phyloP scores from a whole-genome alignment of 2,329 filamentous ascomycete species.

The Apiospora hydei region DNA sequence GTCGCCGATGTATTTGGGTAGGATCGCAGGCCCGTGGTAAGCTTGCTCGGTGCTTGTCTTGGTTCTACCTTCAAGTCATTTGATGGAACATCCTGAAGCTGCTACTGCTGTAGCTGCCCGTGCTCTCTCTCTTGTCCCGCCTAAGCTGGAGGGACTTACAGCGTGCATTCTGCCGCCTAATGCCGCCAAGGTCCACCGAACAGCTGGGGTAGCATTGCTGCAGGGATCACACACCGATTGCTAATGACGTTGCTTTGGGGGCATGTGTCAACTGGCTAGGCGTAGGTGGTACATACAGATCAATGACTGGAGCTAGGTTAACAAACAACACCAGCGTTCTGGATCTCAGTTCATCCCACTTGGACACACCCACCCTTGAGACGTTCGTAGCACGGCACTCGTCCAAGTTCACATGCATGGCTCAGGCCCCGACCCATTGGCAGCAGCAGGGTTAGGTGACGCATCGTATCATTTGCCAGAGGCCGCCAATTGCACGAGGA shows the following conservation, averaged over 20 bases:
- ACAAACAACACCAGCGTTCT: background rate
- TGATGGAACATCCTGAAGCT: constrained; percentile 1
- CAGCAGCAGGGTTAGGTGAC: background rate
- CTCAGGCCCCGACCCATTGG: background rate
- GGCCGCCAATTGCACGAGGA: background rate
- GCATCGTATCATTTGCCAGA: background rate
- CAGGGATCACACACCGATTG: constrained; percentile 5
- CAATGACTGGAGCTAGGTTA: background rate
- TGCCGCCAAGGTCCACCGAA: constrained; percentile 12
- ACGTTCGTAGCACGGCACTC: background rate
- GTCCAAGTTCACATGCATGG: constrained; percentile 5
- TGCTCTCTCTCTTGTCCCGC: background rate
- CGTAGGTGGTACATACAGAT: background rate
- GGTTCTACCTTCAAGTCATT: background rate
- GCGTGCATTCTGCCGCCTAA: background rate
- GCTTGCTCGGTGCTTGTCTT: background rate
- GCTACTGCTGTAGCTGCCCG: background rate
- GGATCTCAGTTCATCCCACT: constrained; percentile 11
- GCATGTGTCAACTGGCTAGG: background rate
- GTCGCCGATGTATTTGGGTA: background rate
- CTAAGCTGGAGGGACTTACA: constrained; percentile 1
- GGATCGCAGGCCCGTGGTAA: background rate
- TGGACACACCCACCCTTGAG: background rate
- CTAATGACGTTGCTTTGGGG: constrained; percentile 9
- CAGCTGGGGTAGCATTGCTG: constrained; percentile 4